These are phyloP conservation scores for Syzygium aqueum DNA, from an alignment of 345 rosid species.

Conservation along the genomic window DNA sequence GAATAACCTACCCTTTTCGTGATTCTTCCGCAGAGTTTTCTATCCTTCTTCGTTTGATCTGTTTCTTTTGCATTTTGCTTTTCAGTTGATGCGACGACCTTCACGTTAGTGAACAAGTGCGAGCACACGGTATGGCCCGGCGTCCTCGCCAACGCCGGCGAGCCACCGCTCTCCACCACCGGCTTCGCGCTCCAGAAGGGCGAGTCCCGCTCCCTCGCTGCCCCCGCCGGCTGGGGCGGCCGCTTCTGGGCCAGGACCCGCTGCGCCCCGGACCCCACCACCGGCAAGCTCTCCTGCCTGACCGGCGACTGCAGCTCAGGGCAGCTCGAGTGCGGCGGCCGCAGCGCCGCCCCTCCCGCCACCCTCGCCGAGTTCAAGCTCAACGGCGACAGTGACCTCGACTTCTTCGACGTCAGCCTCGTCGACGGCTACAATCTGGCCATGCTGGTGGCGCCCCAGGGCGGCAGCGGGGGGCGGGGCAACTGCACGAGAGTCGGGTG, in stretches of 20 bases:
- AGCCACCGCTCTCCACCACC: slow-evolving; percentile 56
- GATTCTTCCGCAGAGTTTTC: background rate
- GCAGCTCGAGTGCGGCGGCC: slow-evolving; percentile 63
- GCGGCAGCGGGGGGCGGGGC: slow-evolving; percentile 38
- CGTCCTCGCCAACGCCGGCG: slow-evolving; percentile 64
- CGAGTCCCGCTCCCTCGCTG: slow-evolving; percentile 38
- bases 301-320: slow-evolving; percentile 92
- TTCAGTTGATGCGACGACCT: slow-evolving; percentile 41
- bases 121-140: slow-evolving; percentile 88
- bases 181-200: slow-evolving; percentile 73
- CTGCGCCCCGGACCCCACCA: slow-evolving; percentile 49
- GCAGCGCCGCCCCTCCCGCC: slow-evolving; percentile 73
- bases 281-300: slow-evolving; percentile 55
- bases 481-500: slow-evolving; percentile 79
- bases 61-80: slow-evolving; percentile 8
- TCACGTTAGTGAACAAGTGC: slow-evolving; percentile 60
- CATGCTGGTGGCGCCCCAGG: slow-evolving; percentile 66
- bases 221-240: slow-evolving; percentile 91
- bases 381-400: slow-evolving; percentile 53
- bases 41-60: background rate
- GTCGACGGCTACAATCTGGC: slow-evolving; percentile 98
- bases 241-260: slow-evolving; percentile 86
- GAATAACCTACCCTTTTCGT: background rate
- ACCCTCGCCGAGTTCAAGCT: slow-evolving; percentile 82
- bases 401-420: slow-evolving; percentile 79